Percentiles rank a stretch among this genome's conserved stretches.
These are phyloP conservation scores for Coccomyxa subellipsoidea DNA, from an alignment of 163 green algal species.

Conservation along the genomic window DNA sequence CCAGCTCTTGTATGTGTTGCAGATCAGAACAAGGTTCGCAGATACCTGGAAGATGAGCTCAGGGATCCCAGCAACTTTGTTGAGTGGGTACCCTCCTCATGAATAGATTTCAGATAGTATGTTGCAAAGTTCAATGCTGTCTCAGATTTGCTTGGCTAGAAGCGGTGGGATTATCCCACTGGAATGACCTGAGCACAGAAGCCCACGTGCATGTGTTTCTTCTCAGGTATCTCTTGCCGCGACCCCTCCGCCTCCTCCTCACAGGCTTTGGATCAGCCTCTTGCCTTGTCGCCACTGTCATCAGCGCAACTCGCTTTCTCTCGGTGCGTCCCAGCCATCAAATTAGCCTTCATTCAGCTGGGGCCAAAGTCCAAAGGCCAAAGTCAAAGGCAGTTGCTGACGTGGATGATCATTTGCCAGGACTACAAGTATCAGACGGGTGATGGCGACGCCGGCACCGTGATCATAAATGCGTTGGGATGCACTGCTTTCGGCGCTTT, in stretches of 20 bases:
- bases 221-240: background rate
- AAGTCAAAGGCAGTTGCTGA: background rate
- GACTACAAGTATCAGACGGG: background rate
- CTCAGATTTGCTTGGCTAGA: background rate
- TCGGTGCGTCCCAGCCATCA: background rate
- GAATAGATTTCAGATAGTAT: background rate
- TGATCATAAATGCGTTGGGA: background rate
- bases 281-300: conserved; percentile 41
- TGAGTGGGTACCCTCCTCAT: conserved; percentile 24
- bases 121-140: background rate
- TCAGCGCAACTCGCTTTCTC: conserved; percentile 35
- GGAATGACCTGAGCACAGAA: background rate
- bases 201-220: background rate
- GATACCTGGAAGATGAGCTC: conserved; percentile 52
- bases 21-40: background rate
- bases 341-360: background rate
- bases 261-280: conserved; percentile 38
- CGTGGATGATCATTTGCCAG: background rate
- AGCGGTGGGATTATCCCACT: too few species aligned
- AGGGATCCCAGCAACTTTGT: conserved; percentile 53
- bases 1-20: too few species aligned
- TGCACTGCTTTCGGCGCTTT: background rate
- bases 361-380: background rate
- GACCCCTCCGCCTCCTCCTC: conserved; percentile 38
- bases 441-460: background rate